These are phyloP conservation scores for Trematosphaeria pertusa DNA, from an alignment of 2,329 filamentous ascomycete genomes.

Conservation along the genomic window DNA sequence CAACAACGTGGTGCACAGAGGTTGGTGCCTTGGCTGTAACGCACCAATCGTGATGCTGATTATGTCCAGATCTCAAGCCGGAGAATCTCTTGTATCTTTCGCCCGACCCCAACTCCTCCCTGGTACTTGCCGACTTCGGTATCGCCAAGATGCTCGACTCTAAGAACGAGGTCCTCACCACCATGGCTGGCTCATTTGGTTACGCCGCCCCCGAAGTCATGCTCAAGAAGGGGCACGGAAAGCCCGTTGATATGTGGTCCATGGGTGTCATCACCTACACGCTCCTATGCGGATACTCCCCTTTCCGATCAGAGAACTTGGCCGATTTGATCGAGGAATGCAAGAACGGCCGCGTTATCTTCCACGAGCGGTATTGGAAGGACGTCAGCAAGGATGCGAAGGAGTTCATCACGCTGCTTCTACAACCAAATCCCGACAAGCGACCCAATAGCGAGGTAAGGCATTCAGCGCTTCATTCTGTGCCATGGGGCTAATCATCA, in stretches of 20 bases:
- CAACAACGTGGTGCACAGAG: constrained; percentile 95
- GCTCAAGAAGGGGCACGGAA: constrained; percentile 96
- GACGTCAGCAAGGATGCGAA: constrained; percentile 96
- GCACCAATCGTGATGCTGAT: constrained; percentile 31
- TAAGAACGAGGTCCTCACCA: constrained; percentile 90
- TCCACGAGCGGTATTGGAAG: constrained; percentile 98
- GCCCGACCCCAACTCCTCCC: constrained; percentile 74
- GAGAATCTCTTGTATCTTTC: constrained; percentile 97
- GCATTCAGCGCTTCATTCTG: not conserved
- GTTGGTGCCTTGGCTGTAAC: constrained; percentile 61
- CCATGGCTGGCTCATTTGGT: constrained; percentile 98
- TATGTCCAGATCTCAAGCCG: constrained; percentile 82
- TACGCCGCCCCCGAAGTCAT: constrained; percentile 98
- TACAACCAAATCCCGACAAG: constrained; percentile 78
- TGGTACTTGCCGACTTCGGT: constrained; percentile 96
- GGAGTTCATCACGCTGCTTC: constrained; percentile 83
- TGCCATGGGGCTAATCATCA: constrained; percentile 19
- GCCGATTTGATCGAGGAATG: constrained; percentile 95
- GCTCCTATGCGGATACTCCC: constrained; percentile 95
- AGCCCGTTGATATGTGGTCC: constrained; percentile 99
- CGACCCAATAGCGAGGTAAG: constrained; percentile 78
- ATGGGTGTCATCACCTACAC: constrained; percentile 99
- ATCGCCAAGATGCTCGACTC: constrained; percentile 97
- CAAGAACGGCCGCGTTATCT: constrained; percentile 80
- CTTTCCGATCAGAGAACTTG: constrained; percentile 94